A percentile compares a stretch with the other conserved stretches of the same genome.
phyloP scores from a whole-genome alignment of 2,329 filamentous ascomycete genomes.

The Beauveria asiatica region DNA sequence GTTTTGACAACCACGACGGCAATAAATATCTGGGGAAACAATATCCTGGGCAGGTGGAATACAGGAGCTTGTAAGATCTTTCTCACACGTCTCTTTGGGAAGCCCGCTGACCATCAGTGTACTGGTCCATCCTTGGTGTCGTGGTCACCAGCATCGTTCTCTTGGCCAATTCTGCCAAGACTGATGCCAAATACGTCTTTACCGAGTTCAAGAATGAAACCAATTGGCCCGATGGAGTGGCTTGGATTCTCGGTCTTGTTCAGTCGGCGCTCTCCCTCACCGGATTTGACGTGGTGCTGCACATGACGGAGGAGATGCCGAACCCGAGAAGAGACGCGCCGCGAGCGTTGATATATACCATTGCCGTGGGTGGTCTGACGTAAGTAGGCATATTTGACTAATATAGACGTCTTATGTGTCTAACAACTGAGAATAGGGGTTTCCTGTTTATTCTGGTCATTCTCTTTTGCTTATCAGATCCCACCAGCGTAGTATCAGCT shows the following conservation, averaged over 20 bases:
- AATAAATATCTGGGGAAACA: conserved; percentile 34
- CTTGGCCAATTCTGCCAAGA: conserved; percentile 35
- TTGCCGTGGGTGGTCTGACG: conserved; percentile 34
- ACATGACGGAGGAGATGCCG: conserved; percentile 40
- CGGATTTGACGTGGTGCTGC: conserved; percentile 36
- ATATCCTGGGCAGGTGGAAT: conserved; percentile 33
- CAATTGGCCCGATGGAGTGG: conserved; percentile 36
- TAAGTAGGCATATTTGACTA: conserved; percentile 17
- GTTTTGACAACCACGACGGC: conserved; percentile 27
- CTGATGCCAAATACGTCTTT: conserved; percentile 34
- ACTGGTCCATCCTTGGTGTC: conserved; percentile 34
- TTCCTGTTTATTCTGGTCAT: conserved; percentile 32
- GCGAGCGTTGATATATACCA: conserved; percentile 33
- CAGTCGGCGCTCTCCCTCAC: conserved; percentile 28
- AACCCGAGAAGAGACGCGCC: conserved; percentile 31
- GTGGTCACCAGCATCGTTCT: conserved; percentile 35
- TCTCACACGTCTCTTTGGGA: background rate
- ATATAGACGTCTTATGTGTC: background rate
- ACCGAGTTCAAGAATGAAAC: conserved; percentile 35
- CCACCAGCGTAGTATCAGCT: conserved; percentile 25
- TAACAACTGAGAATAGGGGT: conserved; percentile 18
- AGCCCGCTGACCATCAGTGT: conserved; percentile 20
- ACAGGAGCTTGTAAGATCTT: conserved; percentile 27
- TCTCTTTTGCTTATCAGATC: conserved; percentile 32
- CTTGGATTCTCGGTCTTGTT: conserved; percentile 39